phyloP scores from a whole-genome alignment of 2,329 filamentous ascomycete genomes.

The Penicillium crustosum region DNA sequence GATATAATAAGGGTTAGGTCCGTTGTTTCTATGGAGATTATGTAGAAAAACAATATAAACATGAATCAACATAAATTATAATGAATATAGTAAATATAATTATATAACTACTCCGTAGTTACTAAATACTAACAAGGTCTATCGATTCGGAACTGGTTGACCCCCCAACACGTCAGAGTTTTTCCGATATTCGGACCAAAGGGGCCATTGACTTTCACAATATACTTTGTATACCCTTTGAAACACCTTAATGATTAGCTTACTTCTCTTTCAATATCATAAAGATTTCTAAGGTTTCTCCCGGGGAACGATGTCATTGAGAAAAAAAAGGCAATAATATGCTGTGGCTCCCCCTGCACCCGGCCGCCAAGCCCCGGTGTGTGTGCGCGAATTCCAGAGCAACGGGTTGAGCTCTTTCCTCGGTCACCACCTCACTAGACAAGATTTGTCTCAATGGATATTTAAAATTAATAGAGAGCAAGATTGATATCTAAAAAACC shows the following conservation, averaged over 20 bases:
- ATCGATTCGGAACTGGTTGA: slow-evolving; percentile 3
- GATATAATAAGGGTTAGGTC: background rate
- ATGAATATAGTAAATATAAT: background rate
- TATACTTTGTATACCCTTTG: background rate
- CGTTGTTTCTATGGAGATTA: background rate
- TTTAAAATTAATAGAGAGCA: background rate
- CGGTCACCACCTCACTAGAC: slow-evolving; percentile 5
- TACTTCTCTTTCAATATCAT: background rate
- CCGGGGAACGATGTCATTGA: background rate
- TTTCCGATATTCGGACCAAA: slow-evolving; percentile 17
- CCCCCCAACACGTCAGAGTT: slow-evolving; percentile 27
- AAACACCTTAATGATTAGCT: background rate
- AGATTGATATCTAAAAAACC: background rate
- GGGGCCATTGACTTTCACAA: slow-evolving; percentile 4
- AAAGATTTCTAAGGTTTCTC: background rate
- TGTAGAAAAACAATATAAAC: background rate
- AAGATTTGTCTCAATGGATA: slow-evolving; percentile 5
- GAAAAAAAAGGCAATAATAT: background rate
- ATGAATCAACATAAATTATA: background rate
- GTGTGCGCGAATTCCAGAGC: slow-evolving; percentile 22
- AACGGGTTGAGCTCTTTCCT: slow-evolving; percentile 13
- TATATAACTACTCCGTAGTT: no score
- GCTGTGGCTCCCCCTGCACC: slow-evolving; percentile 20
- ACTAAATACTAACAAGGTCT: background rate
- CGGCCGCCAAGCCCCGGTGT: slow-evolving; percentile 27